phyloP scores from a whole-genome alignment of 768 basidiomycete genomes.

The Ramaria sp. region DNA sequence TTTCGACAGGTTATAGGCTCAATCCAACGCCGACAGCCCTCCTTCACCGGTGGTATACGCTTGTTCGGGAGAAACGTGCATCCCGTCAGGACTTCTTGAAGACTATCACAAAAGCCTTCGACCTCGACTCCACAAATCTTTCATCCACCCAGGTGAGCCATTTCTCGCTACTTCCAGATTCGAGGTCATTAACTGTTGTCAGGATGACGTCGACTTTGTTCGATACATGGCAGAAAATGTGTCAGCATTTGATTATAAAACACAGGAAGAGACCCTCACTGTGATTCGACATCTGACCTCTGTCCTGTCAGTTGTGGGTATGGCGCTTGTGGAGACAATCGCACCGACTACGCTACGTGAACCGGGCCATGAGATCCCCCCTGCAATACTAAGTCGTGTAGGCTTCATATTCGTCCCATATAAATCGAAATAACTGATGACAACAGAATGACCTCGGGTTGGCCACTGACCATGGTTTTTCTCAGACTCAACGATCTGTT shows the following conservation, averaged over 20 bases:
- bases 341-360: conserved; percentile 62
- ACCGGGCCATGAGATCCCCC: conserved; percentile 35
- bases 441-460: background rate
- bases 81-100: conserved; percentile 82
- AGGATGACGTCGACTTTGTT: conserved; percentile 78
- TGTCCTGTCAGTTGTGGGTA: conserved; percentile 67
- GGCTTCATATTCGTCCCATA: background rate
- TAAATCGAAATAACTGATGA: background rate
- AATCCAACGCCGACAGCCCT: conserved; percentile 60
- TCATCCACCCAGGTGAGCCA: conserved; percentile 44
- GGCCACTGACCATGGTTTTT: background rate
- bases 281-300: conserved; percentile 72
- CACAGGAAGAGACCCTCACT: conserved; percentile 83
- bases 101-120: conserved; percentile 71
- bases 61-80: conserved; percentile 84
- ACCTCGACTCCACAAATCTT: conserved; percentile 46
- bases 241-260: conserved; percentile 86
- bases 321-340: conserved; percentile 66
- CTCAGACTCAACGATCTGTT: background rate
- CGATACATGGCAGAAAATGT: conserved; percentile 96
- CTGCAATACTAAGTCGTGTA: background rate
- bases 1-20: conserved; percentile 47
- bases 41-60: conserved; percentile 81
- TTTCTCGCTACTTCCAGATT: no score
- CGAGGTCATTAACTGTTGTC: background rate